Base-by-base conservation (phyloP, 2,329 filamentous ascomycete genomes). In the Fusarium sp. region DNA sequence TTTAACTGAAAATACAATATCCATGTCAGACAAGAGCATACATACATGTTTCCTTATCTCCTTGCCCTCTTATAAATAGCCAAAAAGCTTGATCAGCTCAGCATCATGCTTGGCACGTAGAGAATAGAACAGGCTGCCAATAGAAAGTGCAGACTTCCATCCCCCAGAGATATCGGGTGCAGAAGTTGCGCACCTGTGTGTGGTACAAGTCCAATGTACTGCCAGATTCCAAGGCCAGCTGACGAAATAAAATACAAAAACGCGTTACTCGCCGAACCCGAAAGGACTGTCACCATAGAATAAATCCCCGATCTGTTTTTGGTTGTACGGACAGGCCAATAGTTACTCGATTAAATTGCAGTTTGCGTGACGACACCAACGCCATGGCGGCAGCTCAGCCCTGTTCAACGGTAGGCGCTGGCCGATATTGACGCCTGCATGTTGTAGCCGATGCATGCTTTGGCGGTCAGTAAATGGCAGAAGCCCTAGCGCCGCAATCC, bases 381-480 rank as follows among this genome's bases (percentile, higher is more conserved):
- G 68, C 55, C 68, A 69, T 71, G 53, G 52, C 43, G 62, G 56
- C 37, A 57, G 62, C 59, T 71, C 70, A 72, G 68, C 65, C 65
- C 55, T 70, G 70, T 48, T 65, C 14, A 50, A 51, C 24, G 32
- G 51, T 52, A 50, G 57, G 45, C 55, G 49, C 54, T 43, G 40
- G 39, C 40, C 19, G 13, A 32, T 55, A 28, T 48, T 28, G 28
- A 35, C 53, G 41, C 55, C 35, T 46, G 20, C 43, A 33, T 24
- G 28, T 37, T 37, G 35, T 33, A 20, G 14, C 13, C 19, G n/a
- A n/a, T 26, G n/a, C 11, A 24, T 50, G 35, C 24, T 40, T 33
- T 51, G 37, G 66, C 65, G 65, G 65, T 69, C 61, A 68, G 44
- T 48, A 65, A 56, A 48, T 57, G 24, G 26, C 19, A 60, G 32